Percentiles rank a stretch among this genome's conserved stretches.
Evolutionary conservation across 2,329 filamentous ascomycete genomes (phyloP).

Genomic region (Microcyclospora tardicrescens): DNA sequence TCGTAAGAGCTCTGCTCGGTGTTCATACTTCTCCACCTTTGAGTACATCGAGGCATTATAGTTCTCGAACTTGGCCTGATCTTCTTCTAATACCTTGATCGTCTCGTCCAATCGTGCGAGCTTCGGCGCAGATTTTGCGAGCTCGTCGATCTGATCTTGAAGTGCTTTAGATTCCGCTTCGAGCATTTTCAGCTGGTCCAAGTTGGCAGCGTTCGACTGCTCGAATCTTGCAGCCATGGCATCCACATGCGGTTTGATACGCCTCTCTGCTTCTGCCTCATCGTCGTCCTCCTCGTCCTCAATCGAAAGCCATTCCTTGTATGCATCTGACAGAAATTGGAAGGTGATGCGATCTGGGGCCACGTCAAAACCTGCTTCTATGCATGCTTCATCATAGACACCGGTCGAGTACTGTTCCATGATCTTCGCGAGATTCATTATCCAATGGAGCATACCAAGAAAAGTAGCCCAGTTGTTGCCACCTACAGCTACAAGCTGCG

Average conservation of each 20-base stretch:
- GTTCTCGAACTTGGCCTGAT: conserved; percentile 87
- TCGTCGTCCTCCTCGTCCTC: conserved; percentile 65
- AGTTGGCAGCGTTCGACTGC: conserved; percentile 68
- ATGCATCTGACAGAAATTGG: conserved; percentile 77
- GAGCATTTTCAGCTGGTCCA: conserved; percentile 69
- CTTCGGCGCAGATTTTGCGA: conserved; percentile 76
- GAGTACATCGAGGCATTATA: conserved; percentile 78
- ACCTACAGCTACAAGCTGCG: conserved; percentile 84
- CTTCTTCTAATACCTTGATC: conserved; percentile 87
- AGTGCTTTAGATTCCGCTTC: conserved; percentile 76
- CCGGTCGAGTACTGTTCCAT: conserved; percentile 69
- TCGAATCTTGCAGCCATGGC: conserved; percentile 84
- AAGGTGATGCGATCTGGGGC: conserved; percentile 87
- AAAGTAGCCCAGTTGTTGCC: conserved; percentile 97
- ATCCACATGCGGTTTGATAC: conserved; percentile 72
- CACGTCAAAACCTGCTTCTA: conserved; percentile 78
- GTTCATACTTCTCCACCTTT: conserved; percentile 80
- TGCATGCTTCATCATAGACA: conserved; percentile 79
- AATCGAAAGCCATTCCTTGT: conserved; percentile 86
- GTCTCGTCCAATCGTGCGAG: conserved; percentile 74
- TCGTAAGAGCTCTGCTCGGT: conserved; percentile 66
- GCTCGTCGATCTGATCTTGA: conserved; percentile 72
- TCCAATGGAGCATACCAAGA: conserved; percentile 88
- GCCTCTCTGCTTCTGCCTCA: conserved; percentile 67
- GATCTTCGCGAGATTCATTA: conserved; percentile 96